Base-by-base conservation (phyloP, 805 yeast genomes). In the Sugiyamaella marilandica region DNA sequence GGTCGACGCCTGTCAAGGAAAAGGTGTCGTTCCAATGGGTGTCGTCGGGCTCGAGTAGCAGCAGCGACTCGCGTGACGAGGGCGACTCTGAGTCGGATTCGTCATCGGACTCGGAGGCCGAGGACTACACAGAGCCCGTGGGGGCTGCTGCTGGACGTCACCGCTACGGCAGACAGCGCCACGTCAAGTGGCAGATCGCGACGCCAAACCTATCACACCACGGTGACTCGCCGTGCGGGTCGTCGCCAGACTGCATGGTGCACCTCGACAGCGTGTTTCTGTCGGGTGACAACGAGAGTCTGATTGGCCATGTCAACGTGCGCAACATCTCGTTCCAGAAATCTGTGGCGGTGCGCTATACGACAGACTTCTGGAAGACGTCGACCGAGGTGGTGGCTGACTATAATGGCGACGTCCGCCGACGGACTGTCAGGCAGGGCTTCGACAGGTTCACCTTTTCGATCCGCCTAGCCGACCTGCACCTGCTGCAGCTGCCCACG, bases 341-440 rank as follows among this genome's bases (percentile, higher is more conserved):
- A 67, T 64, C 69, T 26, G 85, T 92, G 16, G 77, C 80, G 13
- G 77, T 87, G 13, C 75, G 90, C 51, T 91, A 88, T 69, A 81
- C 96, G 0, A 73, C 82, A 57, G 89, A 92, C 65, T 70, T 75
- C 61, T 91, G 98, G 98, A 72, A 71, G 41, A 83, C 95, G 0
- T 80, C 83, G 19, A 75, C 81, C 41, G 92, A 86, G 64, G 78
- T 84, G 32, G 82, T 81, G 41, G 85, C 91, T 2, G 58, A 64
- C 2, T 89, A 79, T 69, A 74, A 77, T 2, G 76, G 79, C 2
- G 88, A 84, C 54, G 63, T 76, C 10, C 63, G 68, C 14, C 58
- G 59, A 39, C 57, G 59, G 49, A 64, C 60, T 44, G 55, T 62
- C 11, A 54, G 50, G 14, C 46, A 59, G 8, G 69, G 70, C 44